phyloP scores from a whole-genome alignment of 1,284 basidiomycete genomes.

The Naganishia albida region DNA sequence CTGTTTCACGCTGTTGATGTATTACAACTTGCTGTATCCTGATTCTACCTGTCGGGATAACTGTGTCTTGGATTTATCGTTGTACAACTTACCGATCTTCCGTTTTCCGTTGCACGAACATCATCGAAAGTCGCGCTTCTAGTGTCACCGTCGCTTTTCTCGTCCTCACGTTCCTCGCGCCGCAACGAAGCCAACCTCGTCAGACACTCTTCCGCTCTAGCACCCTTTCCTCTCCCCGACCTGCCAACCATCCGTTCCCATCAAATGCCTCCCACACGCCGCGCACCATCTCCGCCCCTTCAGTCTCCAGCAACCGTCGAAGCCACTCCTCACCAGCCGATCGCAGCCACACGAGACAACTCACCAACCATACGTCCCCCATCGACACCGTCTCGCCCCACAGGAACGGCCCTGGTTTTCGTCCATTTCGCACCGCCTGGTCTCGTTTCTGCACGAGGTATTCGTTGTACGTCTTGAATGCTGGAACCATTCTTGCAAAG shows the following conservation, averaged over 20 bases:
- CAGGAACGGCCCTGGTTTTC: conserved; percentile 27
- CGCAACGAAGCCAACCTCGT: too few species aligned
- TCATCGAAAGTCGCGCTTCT: too few species aligned
- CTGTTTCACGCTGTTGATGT: not conserved
- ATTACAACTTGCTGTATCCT: not conserved
- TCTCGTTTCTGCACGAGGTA: not conserved
- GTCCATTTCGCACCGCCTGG: not conserved
- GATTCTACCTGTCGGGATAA: not conserved
- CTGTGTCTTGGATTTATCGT: not conserved
- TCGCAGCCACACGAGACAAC: conserved; percentile 33
- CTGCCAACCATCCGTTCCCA: conserved; percentile 27
- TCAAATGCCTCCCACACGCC: conserved; percentile 22
- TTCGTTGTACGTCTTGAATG: conserved; percentile 16
- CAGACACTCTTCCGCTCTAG: too few species aligned
- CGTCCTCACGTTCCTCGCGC: too few species aligned
- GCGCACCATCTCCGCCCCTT: conserved; percentile 26
- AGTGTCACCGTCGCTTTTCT: too few species aligned
- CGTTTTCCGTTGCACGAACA: too few species aligned
- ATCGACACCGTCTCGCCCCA: conserved; percentile 28
- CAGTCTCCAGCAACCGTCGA: conserved; percentile 27
- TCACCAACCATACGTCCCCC: conserved; percentile 34
- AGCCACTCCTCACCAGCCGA: conserved; percentile 16
- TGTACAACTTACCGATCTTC: not conserved
- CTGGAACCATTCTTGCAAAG: conserved; percentile 12
- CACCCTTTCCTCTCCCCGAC: conserved; percentile 26